Evolutionary conservation across 176 grass and related monocot species (phyloP).

Genomic region (Alopecurus myosuroides): DNA sequence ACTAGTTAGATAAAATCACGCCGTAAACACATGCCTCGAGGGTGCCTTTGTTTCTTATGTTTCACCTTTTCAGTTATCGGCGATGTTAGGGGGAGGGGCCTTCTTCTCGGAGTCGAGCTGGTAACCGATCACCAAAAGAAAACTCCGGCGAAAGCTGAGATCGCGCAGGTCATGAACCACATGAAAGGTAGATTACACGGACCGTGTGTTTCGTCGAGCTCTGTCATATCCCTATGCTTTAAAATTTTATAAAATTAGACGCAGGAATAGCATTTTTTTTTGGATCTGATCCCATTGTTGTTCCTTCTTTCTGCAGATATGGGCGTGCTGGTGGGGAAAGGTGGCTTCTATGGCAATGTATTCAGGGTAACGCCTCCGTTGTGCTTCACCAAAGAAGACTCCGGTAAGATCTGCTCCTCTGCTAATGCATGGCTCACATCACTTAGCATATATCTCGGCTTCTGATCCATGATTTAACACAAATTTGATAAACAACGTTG

Average conservation of each 20-base stretch:
- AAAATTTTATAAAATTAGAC: not conserved
- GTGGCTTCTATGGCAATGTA: constrained; percentile 89
- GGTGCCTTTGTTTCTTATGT: not conserved
- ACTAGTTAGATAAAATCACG: not conserved
- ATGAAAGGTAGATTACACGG: constrained; percentile 70
- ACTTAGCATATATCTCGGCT: not conserved
- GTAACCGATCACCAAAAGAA: constrained; percentile 78
- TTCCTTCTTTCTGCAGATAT: constrained; percentile 52
- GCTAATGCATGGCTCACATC: not conserved
- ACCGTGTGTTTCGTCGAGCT: not conserved
- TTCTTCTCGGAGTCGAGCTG: constrained; percentile 90
- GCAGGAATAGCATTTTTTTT: not conserved
- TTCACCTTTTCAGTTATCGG: constrained; percentile 53
- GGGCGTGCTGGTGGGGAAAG: constrained; percentile 84
- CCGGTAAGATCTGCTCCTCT: constrained; percentile 37
- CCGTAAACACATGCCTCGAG: not conserved
- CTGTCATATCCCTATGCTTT: not conserved
- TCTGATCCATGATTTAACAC: not conserved
- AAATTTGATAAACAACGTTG: not conserved
- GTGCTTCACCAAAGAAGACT: constrained; percentile 80
- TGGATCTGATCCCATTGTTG: not conserved
- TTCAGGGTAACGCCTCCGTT: constrained; percentile 94
- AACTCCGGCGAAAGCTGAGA: constrained; percentile 82
- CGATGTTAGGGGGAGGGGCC: constrained; percentile 83
- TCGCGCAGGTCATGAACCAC: constrained; percentile 55